phyloP scores from a whole-genome alignment of 441 rosid species.

The Sinapis alba region DNA sequence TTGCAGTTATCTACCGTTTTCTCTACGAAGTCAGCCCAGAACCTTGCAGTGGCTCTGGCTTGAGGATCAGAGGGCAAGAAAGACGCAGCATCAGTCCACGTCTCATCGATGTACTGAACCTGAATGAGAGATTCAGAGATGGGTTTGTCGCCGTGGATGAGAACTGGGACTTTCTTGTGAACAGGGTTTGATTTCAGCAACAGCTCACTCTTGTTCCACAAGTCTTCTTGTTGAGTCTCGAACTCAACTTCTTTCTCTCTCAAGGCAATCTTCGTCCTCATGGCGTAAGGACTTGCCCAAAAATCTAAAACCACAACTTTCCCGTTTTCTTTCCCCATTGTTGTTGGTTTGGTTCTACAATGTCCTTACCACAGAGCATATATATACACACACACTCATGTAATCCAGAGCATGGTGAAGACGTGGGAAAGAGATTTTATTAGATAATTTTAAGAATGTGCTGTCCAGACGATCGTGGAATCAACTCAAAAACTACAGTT shows the following conservation, averaged over 20 bases:
- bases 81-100: constrained; percentile 37
- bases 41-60: constrained; percentile 41
- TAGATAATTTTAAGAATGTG: constrained; percentile 21
- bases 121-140: constrained; percentile 42
- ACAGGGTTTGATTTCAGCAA: constrained; percentile 43
- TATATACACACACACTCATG: neutral
- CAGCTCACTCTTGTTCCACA: constrained; percentile 46
- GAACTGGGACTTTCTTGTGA: constrained; percentile 50
- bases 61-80: constrained; percentile 47
- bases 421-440: constrained; percentile 35
- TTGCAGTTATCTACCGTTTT: constrained; percentile 38
- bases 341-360: neutral
- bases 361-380: neutral
- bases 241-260: constrained; percentile 41
- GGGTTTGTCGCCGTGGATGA: constrained; percentile 38
- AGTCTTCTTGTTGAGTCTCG: constrained; percentile 43
- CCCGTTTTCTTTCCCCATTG: constrained; percentile 34
- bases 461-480: constrained; percentile 33
- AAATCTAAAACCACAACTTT: constrained; percentile 43
- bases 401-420: constrained; percentile 2
- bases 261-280: constrained; percentile 47
- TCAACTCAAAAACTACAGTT: constrained; percentile 32
- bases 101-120: constrained; percentile 47
- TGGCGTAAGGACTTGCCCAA: constrained; percentile 46
- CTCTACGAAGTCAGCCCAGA: constrained; percentile 45